Evolutionary conservation across 2,329 filamentous ascomycete genomes (phyloP), one percentile per base, ranked within the genome.

Genomic region (Colletotrichum coccodes): DNA sequence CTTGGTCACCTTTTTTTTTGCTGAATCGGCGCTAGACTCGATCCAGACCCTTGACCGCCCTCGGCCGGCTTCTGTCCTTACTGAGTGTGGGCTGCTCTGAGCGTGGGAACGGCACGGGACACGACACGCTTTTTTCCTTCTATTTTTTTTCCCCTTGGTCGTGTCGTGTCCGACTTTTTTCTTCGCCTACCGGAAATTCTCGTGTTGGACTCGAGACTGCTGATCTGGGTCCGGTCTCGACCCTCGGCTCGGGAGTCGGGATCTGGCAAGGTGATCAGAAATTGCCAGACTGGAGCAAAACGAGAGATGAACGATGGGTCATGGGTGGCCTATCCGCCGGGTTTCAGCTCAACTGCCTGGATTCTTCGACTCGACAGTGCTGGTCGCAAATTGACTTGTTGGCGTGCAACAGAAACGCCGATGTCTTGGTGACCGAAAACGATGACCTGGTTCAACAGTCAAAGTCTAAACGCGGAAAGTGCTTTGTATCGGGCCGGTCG

Each of bases 11-110:
- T 38, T 42, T 56, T 42, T 32, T 42, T 42, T 40, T 68, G 32
- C 47, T 64, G 61, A 68, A 68, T 68, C 65, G 65, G 16, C 65
- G 47, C 65, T 68, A 68, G 32, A n/a, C 65, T 60, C 40, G 61
- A 68, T 68, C 36, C 36, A 65, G 65, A 60, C 32, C 54, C 65
- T 68, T 54, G 65, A 60, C 65, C 65, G 65, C 61, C 53, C 61
- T 54, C 61, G 61, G 52, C 30, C 26, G 40, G 26, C 14, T 47
- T 34, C n/a, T n/a, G n/a, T n/a, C n/a, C n/a, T n/a, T n/a, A n/a
- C n/a, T n/a, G n/a, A n/a, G n/a, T n/a, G n/a, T 40, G 56, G 28
- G 23, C 56, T 28, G 21, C 40, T 46, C 40, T 23, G n/a, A 46
- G 44, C 44, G 44, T 47, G 28, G 28, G 47, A n/a, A n/a, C n/a